Evolutionary conservation across 495 filamentous ascomycete genomes (phyloP), one percentile per base, ranked within the genome.

Genomic region (Polyplosphaeria fusca): DNA sequence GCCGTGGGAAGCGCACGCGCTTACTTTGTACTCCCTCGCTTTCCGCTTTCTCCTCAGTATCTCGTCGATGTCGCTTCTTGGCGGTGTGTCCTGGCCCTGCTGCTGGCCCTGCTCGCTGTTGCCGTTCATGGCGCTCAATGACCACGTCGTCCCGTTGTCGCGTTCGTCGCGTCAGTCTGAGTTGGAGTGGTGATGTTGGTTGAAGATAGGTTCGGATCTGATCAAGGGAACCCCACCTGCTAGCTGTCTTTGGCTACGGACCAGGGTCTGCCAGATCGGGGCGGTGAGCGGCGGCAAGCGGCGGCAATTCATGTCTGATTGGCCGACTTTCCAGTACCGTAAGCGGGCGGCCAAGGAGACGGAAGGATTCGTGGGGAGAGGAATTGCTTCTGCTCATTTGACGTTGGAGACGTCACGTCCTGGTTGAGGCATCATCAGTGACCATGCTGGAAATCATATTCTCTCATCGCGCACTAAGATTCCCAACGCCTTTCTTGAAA

Each of bases 31-130:
- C 58, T 73, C 69, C 9, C 71, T 47, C 12, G 69, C 68, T 46
- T 74, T 74, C 2, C 71, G 64, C 60, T 74, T 74, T 39, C 65
- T 64, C 3, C 71, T 60, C 35, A 74, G 55, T 27, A 72, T 70
- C 22, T 74, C 70, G 56, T 74, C 71, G 24, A 74, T 68, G 42
- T 74, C 71, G 38, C 57, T 20, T 3, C 61, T 45, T 14, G 53
- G 47, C 18, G 60, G 57, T 19, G 51, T 55, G 19, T 62, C 58
- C 18, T 39, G 16, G 26, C 37, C 18, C 43, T 61, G 58, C 37
- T 53, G 51, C 38, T 32, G 35, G 24, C n/a, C 16, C 23, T 24
- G 19, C 9, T 30, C 20, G 22, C 55, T 38, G 47, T 64, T 56
- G 39, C 47, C 47, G 46, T 55, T 56, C 49, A 44, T 50, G 38